Evolutionary conservation across 2,329 filamentous ascomycete species (phyloP).

Genomic region (Diplodia seriata): DNA sequence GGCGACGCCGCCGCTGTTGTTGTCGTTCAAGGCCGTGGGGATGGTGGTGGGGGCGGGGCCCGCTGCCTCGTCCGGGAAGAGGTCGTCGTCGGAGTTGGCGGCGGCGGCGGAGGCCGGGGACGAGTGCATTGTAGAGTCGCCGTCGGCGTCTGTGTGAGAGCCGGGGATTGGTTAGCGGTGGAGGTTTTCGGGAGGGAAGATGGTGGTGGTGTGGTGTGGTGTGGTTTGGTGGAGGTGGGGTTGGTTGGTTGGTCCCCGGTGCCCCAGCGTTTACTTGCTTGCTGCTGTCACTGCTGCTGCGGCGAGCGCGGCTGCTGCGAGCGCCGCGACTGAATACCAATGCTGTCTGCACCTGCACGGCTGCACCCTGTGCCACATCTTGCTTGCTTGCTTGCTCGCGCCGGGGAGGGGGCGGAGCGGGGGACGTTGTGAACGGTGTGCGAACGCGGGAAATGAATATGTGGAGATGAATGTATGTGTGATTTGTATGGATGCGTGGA

Average conservation of each 20-base stretch:
- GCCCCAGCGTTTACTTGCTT: background rate
- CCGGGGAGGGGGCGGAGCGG: background rate
- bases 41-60: background rate
- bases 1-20: constrained; percentile 38
- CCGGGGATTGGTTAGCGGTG: background rate
- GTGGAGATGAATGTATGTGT: too few species aligned
- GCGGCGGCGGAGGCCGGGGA: constrained; percentile 47
- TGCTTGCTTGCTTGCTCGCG: background rate
- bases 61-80: constrained; percentile 48
- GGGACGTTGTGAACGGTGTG: background rate
- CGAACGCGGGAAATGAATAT: too few species aligned
- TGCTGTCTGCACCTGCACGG: too few species aligned
- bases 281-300: background rate
- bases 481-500: background rate
- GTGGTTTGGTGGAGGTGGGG: background rate
- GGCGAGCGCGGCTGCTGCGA: too few species aligned
- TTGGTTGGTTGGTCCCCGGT: background rate
- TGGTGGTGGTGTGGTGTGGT: background rate
- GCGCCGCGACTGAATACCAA: too few species aligned
- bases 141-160: constrained; percentile 53
- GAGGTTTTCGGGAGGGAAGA: too few species aligned
- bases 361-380: too few species aligned
- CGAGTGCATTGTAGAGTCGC: constrained; percentile 64
- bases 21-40: constrained; percentile 34
- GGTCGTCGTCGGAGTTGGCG: constrained; percentile 42